Evolutionary conservation across 345 rosid genomes (phyloP).

Genomic region (Theobroma cacao): DNA sequence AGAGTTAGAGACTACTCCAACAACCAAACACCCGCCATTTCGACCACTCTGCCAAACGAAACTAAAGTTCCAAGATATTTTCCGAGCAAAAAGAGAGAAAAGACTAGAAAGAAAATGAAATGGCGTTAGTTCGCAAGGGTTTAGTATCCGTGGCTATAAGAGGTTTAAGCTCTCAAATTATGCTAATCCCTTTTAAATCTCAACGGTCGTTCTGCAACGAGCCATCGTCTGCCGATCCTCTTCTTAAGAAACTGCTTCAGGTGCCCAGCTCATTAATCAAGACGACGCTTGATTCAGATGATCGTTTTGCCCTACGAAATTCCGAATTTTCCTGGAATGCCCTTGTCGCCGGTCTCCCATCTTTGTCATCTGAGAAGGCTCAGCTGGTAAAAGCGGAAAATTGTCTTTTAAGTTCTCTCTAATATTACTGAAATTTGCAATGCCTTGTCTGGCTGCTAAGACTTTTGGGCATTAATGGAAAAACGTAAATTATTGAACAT

Average conservation of each 20-base stretch:
- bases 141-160: conserved; percentile 2
- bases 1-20: no score
- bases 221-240: conserved; percentile 10
- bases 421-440: neutral
- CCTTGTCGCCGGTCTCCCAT: conserved; percentile 23
- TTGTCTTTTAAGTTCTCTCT: neutral
- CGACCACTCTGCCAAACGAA: neutral
- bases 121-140: conserved; percentile 12
- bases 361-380: conserved; percentile 33
- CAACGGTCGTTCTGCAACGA: neutral
- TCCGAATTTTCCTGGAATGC: conserved; percentile 24
- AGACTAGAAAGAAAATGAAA: neutral
- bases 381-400: conserved; percentile 19
- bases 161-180: neutral
- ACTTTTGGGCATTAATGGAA: neutral
- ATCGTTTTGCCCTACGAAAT: conserved; percentile 4
- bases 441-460: neutral
- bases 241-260: conserved; percentile 23
- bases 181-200: neutral
- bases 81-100: neutral
- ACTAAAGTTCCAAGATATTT: neutral
- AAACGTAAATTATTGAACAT: neutral
- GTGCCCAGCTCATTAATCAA: conserved; percentile 19
- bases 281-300: conserved; percentile 21
- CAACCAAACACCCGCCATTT: neutral